phyloP scores from a whole-genome alignment of 371 early-diverging fungal genomes.

The Caulochytrium protostelioides region DNA sequence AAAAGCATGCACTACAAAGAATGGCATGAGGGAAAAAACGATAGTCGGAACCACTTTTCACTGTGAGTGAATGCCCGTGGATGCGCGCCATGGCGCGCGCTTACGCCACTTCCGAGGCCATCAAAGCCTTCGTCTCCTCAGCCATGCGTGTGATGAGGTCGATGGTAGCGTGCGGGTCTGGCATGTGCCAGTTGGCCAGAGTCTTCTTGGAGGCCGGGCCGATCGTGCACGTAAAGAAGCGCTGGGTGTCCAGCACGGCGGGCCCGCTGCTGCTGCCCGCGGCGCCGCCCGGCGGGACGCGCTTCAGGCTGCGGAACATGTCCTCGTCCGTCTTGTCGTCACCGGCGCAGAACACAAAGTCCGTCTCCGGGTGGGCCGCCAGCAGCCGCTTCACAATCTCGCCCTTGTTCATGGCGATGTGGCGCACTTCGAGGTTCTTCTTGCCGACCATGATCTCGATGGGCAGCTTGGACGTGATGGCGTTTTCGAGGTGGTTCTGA shows the following conservation, averaged over 20 bases:
- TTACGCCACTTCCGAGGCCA: too few relatives aligned
- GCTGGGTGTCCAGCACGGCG: conserved; percentile 9
- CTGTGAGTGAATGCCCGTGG: too few relatives aligned
- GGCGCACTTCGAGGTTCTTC: conserved; percentile 77
- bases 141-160: too few relatives aligned
- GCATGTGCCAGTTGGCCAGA: conserved; percentile 50
- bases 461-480: conserved; percentile 66
- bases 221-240: conserved; percentile 40
- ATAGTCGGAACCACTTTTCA: too few relatives aligned
- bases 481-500: conserved; percentile 68
- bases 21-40: too few relatives aligned
- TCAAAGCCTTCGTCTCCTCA: too few relatives aligned
- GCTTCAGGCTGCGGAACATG: conserved; percentile 34
- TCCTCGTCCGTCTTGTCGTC: conserved; percentile 95
- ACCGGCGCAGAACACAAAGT: conserved; percentile 83
- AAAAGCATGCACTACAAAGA: too few relatives aligned
- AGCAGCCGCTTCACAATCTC: conserved; percentile 74
- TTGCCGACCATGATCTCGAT: conserved; percentile 87
- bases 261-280: conserved; percentile 5
- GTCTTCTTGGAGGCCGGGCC: conserved; percentile 59
- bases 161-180: conserved; percentile 17
- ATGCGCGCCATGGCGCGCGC: too few relatives aligned
- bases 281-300: conserved; percentile 32
- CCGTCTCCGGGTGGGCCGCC: conserved; percentile 25
- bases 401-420: conserved; percentile 39